Conservation (phyloP, 2,329 filamentous ascomycete species). For the Rutstroemia sp. region DNA sequence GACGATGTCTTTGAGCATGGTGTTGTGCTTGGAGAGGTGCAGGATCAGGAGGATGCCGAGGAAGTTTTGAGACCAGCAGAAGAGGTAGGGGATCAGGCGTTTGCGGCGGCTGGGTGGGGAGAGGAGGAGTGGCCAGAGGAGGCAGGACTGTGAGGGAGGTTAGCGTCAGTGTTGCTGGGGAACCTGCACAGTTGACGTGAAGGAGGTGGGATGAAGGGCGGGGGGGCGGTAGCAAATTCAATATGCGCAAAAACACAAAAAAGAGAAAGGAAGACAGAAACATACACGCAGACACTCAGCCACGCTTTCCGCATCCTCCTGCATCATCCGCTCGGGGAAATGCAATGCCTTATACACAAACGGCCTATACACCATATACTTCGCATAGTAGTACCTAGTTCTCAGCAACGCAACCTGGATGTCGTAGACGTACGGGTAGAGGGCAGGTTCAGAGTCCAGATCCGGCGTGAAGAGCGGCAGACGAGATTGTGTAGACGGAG, state of each 20-base stretch:
- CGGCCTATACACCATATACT: conserved; percentile 49
- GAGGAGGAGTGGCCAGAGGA: conserved; percentile 53
- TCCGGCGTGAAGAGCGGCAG: conserved; percentile 40
- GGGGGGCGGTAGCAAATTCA: background rate
- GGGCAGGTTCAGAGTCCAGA: conserved; percentile 35
- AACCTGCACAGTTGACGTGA: background rate
- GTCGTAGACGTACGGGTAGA: conserved; percentile 46
- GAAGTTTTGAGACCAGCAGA: conserved; percentile 56
- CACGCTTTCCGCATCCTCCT: conserved; percentile 47
- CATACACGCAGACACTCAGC: conserved; percentile 43
- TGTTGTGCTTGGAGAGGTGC: conserved; percentile 45
- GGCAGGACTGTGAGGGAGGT: conserved; percentile 34
- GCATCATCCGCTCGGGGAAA: conserved; percentile 44
- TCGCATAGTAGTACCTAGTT: conserved; percentile 51
- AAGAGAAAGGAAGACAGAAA: background rate
- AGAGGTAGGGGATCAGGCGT: conserved; percentile 49
- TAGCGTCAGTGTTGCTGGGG: background rate
- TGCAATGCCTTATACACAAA: conserved; percentile 54
- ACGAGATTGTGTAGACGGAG: conserved; percentile 18
- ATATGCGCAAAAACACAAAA: background rate
- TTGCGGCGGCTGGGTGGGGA: conserved; percentile 50
- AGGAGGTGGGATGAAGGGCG: background rate
- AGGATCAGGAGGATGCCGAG: conserved; percentile 50
- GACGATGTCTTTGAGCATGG: conserved; percentile 42
- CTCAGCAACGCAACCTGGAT: conserved; percentile 49